Evolutionary conservation across 345 rosid genomes (phyloP), one percentile per base, ranked within the genome.

Genomic region (Brassica incana): DNA sequence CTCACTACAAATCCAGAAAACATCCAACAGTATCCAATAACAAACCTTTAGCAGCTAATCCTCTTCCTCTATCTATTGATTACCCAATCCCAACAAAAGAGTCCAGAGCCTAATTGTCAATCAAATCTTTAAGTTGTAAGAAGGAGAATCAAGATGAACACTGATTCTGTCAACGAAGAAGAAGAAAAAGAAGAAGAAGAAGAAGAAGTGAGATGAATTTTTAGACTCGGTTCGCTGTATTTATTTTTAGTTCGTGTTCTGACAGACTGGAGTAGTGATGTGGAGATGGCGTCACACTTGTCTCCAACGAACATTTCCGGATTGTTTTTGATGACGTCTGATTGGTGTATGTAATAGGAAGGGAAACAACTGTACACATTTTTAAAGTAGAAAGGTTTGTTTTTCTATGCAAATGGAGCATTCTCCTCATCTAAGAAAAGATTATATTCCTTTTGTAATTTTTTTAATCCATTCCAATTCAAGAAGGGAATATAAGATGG

Each of bases 151-250:
- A 12, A 65, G 59, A 9, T 67, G 65, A 25, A 62, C 74, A 74
- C 78, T 73, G 73, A 62, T 61, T 61, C 56, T 60, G 82, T 67
- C 78, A 73, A 79, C 78, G 78, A 67, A 60, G 62, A 72, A 65
- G 45, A 40, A 38, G 43, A 40, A 29, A 2, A 29, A 29, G 32
- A 29, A 38, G 43, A 40, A 29, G 32, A 29, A 29, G 4, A 45
- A 10, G 59, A 15, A 56, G 54, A 48, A 48, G 4, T 48, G 54
- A 12, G 54, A 48, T 48, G 50, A 14, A 48, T 1, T 9, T 12
- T 36, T 36, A 36, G 43, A 11, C 45, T 7, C 66, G 72, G 45
- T 73, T 67, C 33, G 43, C 62, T 4, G 18, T 30, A 58, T 71
- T 72, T 72, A 30, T 58, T 23, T 58, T 18, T 30, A 50, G 38